Conservation (phyloP, 2,329 filamentous ascomycete species). For the Scytalidium lignicola region DNA sequence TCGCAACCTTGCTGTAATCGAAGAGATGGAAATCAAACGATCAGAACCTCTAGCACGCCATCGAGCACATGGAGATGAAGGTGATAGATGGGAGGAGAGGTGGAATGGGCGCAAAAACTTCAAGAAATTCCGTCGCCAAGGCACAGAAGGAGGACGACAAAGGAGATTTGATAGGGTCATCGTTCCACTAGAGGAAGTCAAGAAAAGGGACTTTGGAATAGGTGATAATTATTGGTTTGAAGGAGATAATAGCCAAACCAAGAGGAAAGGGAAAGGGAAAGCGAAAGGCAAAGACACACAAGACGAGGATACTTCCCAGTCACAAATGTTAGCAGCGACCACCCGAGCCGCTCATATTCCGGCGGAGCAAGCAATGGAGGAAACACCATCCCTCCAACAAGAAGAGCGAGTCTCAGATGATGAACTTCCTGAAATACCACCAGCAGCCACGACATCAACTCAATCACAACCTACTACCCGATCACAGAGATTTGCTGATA, state of each 20-base stretch:
- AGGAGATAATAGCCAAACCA: constrained; percentile 28
- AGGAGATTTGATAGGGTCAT: constrained; percentile 37
- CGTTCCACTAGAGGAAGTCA: constrained; percentile 57
- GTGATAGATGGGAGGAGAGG: constrained; percentile 71
- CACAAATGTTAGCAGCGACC: constrained; percentile 1
- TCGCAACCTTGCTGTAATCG: constrained; percentile 68
- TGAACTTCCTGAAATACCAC: constrained; percentile 9
- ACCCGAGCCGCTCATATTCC: not conserved
- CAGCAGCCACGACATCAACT: constrained; percentile 1
- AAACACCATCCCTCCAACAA: not conserved
- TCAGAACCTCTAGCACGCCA: constrained; percentile 23
- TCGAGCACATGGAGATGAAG: constrained; percentile 30
- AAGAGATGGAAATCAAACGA: constrained; percentile 63
- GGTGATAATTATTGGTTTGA: constrained; percentile 52
- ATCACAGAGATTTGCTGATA: constrained; percentile 9
- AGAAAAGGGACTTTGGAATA: constrained; percentile 51
- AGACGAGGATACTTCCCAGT: constrained; percentile 7
- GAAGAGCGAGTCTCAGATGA: constrained; percentile 1
- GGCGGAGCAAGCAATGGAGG: not conserved
- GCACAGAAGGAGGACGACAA: constrained; percentile 33
- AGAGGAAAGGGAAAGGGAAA: constrained; percentile 24
- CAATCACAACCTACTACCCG: not conserved
- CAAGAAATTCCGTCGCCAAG: constrained; percentile 72
- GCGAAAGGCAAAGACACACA: constrained; percentile 16
- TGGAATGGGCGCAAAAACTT: constrained; percentile 98